phyloP scores from a whole-genome alignment of 768 basidiomycete genomes.

The Lanmaoa pseudosensibilis region DNA sequence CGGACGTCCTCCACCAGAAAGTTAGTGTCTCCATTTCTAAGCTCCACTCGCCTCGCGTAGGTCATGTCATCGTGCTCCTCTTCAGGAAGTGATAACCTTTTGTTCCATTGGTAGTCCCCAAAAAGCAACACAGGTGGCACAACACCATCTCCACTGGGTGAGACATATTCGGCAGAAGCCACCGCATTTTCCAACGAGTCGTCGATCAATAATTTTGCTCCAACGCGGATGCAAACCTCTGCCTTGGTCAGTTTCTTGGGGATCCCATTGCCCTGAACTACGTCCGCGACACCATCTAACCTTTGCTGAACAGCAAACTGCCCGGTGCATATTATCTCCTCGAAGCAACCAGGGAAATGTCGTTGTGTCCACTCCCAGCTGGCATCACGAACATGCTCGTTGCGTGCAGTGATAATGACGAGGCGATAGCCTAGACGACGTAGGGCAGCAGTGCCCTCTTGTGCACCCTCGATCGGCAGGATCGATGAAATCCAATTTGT shows the following conservation, averaged over 20 bases:
- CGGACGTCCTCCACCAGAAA: constrained; percentile 55
- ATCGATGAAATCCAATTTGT: constrained; percentile 48
- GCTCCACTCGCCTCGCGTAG: constrained; percentile 50
- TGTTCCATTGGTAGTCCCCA: constrained; percentile 77
- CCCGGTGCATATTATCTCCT: constrained; percentile 69
- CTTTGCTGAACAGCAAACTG: constrained; percentile 59
- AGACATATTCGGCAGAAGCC: constrained; percentile 44
- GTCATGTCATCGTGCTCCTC: constrained; percentile 53
- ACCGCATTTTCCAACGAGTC: constrained; percentile 80
- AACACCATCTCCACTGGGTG: constrained; percentile 8
- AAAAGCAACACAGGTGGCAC: constrained; percentile 68
- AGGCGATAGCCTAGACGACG: constrained; percentile 65
- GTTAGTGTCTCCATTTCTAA: constrained; percentile 44
- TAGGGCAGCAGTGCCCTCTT: constrained; percentile 55
- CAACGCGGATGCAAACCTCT: constrained; percentile 65
- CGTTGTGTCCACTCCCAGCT: constrained; percentile 68
- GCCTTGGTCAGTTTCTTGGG: constrained; percentile 64
- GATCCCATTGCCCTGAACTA: constrained; percentile 36
- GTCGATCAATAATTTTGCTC: constrained; percentile 69
- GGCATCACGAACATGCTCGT: constrained; percentile 49
- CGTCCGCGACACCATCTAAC: constrained; percentile 8
- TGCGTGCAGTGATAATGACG: constrained; percentile 76
- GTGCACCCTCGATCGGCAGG: constrained; percentile 58
- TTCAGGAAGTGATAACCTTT: constrained; percentile 47
- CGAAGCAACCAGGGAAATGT: constrained; percentile 64